Base-by-base conservation (phyloP, 768 basidiomycete genomes). In the Suillus placidus region DNA sequence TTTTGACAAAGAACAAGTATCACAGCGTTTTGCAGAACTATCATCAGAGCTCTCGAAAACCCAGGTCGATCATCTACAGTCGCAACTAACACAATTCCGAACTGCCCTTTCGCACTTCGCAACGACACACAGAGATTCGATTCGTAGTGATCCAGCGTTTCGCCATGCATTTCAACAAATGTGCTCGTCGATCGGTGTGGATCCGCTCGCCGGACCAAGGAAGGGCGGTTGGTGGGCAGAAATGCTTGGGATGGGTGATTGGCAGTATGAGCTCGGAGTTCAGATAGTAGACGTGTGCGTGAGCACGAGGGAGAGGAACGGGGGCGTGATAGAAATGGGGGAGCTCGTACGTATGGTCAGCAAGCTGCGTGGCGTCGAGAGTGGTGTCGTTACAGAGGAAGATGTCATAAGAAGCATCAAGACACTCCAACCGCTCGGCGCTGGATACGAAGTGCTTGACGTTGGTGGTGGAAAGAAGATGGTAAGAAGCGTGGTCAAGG, bases 211-310 rank as follows among this genome's bases (percentile, higher is more conserved):
- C 2, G 94, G 94, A 0, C 91, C 93, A 1, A 81, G 90, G 49
- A 88, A 88, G 71, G 93, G 92, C 43, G 94, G 94, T 2, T 93
- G 93, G 88, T 97, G 95, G 94, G 89, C 91, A 3, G 95, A 96
- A 74, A 80, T 95, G 72, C 85, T 95, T 42, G 90, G 90, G 9
- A 78, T 97, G 62, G 89, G 94, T 18, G 97, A 99, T 74, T 99
- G 95, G 94, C 92, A 95, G 71, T 92, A 94, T 74, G 96, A 97
- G 72, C 86, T 99, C 7, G 94, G 95, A 12, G 94, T 98, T 45
- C 97, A 97, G 80, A 92, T 97, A 67, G 94, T 97, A 60, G 94
- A 95, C 74, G 85, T 95, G 51, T 95, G 94, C 71, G 90, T 95
- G 54, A 91, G 87, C 80, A 95, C 93, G 18, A 83, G 94, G 64